Conservation (phyloP, 2,329 filamentous ascomycete genomes). For the Decorospora gaudefroyi region DNA sequence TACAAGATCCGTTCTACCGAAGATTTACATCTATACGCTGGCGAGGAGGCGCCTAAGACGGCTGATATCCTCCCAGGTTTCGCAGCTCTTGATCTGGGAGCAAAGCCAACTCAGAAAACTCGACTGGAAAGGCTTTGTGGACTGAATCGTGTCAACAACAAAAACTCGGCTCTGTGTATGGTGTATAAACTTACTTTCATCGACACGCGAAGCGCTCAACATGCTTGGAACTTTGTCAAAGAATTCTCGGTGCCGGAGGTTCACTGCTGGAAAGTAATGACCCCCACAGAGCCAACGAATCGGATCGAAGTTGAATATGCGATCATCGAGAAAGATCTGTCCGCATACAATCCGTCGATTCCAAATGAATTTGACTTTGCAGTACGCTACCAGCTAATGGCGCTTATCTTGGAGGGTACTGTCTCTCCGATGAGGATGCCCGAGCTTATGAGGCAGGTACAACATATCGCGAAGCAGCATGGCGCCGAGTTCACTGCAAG, state of each 20-base stretch:
- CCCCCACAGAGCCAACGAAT: conserved; percentile 58
- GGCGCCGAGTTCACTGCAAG: conserved; percentile 63
- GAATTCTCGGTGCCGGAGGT: conserved; percentile 28
- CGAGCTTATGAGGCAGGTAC: conserved; percentile 28
- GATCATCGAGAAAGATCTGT: conserved; percentile 62
- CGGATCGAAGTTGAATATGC: conserved; percentile 62
- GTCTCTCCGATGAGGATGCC: conserved; percentile 23
- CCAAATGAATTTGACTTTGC: conserved; percentile 17
- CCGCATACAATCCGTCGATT: not conserved
- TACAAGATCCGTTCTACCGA: conserved; percentile 31
- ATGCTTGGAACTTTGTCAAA: conserved; percentile 42
- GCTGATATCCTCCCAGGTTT: conserved; percentile 2
- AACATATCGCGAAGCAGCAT: conserved; percentile 41
- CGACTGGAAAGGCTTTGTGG: conserved; percentile 41
- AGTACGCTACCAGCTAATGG: conserved; percentile 31
- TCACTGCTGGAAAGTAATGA: conserved; percentile 21
- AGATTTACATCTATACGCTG: conserved; percentile 28
- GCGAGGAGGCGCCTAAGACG: conserved; percentile 6
- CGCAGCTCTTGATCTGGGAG: conserved; percentile 8
- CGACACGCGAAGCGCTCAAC: conserved; percentile 24
- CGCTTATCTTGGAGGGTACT: conserved; percentile 34
- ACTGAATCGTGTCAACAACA: conserved; percentile 46
- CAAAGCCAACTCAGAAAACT: not conserved
- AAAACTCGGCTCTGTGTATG: conserved; percentile 54
- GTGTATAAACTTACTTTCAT: conserved; percentile 53